Evolutionary conservation across 2,329 filamentous ascomycete species (phyloP).

Genomic region (Venturia pyrina): DNA sequence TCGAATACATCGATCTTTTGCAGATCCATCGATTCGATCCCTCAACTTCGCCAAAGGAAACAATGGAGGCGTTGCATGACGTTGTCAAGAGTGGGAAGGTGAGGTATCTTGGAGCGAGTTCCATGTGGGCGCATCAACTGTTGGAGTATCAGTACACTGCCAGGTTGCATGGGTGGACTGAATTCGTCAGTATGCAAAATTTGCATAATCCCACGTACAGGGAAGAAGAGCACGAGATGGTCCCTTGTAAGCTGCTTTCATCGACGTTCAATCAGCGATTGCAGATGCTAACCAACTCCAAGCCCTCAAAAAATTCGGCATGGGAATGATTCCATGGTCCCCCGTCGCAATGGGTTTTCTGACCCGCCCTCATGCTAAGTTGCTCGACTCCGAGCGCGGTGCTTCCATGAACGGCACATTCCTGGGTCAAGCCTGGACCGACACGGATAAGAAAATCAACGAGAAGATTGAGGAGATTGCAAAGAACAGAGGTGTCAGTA

Average conservation of each 20-base stretch:
- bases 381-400: conserved; percentile 17
- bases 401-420: conserved; percentile 5
- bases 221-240: conserved; percentile 47
- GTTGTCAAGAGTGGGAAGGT: conserved; percentile 33
- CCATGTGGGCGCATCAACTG: conserved; percentile 14
- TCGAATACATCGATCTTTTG: conserved; percentile 40
- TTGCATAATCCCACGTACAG: conserved; percentile 35
- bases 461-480: conserved; percentile 44
- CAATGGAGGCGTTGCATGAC: conserved; percentile 37
- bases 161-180: conserved; percentile 13
- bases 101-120: conserved; percentile 13
- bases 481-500: conserved; percentile 40
- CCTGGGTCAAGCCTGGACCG: conserved; percentile 16
- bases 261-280: neutral
- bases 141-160: conserved; percentile 11
- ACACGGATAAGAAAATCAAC: conserved; percentile 39
- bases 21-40: conserved; percentile 42
- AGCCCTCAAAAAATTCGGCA: conserved; percentile 23
- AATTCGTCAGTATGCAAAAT: conserved; percentile 13
- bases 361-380: conserved; percentile 18
- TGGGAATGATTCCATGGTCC: conserved; percentile 29
- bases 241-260: conserved; percentile 24
- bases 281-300: neutral
- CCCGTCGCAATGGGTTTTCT: conserved; percentile 18
- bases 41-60: conserved; percentile 33